Conservation (phyloP, 441 rosid species). For the Monsonia emarginata region DNA sequence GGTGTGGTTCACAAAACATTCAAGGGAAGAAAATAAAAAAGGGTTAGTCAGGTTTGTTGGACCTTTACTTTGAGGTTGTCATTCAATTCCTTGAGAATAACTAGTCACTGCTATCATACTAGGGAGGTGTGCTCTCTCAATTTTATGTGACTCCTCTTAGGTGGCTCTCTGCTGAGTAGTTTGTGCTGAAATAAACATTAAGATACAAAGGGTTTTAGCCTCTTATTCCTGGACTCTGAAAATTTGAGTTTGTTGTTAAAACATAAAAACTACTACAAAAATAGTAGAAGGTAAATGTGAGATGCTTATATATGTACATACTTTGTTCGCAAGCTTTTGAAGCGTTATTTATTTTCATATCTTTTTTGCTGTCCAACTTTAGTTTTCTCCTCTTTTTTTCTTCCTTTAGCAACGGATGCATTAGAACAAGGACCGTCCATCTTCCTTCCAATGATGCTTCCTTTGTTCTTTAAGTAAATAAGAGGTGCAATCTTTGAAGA, state of each 20-base stretch:
- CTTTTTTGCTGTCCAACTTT: neutral
- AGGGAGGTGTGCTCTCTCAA: conserved; percentile 17
- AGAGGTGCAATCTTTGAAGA: conserved; percentile 18
- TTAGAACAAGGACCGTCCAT: conserved; percentile 5
- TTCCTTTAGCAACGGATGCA: conserved; percentile 17
- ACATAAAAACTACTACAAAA: neutral
- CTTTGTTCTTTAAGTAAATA: conserved; percentile 14
- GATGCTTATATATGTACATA: neutral
- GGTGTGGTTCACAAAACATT: conserved; percentile 7
- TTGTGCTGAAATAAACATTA: conserved; percentile 15
- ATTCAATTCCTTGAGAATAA: conserved; percentile 14
- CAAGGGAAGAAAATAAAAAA: neutral
- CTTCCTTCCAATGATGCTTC: conserved; percentile 20
- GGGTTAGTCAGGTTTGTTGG: neutral
- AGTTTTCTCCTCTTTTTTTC: neutral
- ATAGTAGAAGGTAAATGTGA: neutral
- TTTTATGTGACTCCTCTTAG: neutral
- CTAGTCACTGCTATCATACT: conserved; percentile 15
- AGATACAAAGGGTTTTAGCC: neutral
- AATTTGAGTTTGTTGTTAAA: neutral
- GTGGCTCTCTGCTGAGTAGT: conserved; percentile 16
- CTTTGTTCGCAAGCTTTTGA: conserved; percentile 12
- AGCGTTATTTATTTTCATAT: conserved; percentile 9
- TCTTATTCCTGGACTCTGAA: neutral
- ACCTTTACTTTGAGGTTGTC: conserved; percentile 9